phyloP scores from a whole-genome alignment of 345 rosid species.

The Balakata baccata region DNA sequence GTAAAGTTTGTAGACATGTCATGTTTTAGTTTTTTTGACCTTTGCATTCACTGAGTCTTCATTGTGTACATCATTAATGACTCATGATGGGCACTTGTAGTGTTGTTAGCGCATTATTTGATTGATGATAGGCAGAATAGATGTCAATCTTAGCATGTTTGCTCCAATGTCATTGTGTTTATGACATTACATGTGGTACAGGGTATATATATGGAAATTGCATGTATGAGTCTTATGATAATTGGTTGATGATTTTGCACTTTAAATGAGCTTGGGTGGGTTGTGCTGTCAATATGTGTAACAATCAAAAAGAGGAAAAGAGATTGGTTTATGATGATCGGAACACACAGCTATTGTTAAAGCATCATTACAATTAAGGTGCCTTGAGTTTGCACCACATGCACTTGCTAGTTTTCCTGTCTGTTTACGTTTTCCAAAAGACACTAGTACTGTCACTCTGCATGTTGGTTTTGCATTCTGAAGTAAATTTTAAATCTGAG shows the following conservation, averaged over 20 bases:
- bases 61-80: neutral
- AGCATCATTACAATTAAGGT: neutral
- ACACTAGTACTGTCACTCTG: neutral
- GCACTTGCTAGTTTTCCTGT: neutral
- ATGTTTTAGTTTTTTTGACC: neutral
- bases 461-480: neutral
- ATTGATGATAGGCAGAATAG: neutral
- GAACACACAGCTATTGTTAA: neutral
- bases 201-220: neutral
- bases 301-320: neutral
- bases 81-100: neutral
- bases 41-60: neutral
- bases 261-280: conserved; percentile 1
- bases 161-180: neutral
- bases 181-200: neutral
- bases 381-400: neutral
- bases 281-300: neutral
- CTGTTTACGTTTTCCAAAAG: neutral
- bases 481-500: neutral
- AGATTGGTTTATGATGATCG: neutral
- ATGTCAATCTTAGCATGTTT: neutral
- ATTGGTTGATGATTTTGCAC: neutral
- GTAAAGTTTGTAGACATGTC: conserved; percentile 24
- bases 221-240: neutral
- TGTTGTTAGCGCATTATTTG: neutral